phyloP scores from a whole-genome alignment of 805 yeast genomes.

The Yarrowia yakushimensis region DNA sequence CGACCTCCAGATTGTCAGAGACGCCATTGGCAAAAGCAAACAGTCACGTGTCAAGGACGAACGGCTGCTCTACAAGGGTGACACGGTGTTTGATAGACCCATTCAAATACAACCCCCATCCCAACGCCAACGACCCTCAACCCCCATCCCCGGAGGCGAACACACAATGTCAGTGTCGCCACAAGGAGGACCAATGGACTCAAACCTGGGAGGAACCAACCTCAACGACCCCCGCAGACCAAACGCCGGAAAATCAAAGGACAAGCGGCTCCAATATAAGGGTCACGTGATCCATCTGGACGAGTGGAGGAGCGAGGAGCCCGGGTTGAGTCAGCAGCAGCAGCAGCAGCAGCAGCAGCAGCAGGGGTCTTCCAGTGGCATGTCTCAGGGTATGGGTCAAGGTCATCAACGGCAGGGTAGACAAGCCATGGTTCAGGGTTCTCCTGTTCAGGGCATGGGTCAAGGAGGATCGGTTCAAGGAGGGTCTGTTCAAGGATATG shows the following conservation, averaged over 20 bases:
- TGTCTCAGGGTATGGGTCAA: not conserved
- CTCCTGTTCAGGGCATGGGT: not conserved
- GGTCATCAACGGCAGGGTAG: not conserved
- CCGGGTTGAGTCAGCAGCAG: not conserved
- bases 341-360: not conserved
- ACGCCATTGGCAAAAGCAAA: not conserved
- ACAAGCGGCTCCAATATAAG: slow-evolving; percentile 5
- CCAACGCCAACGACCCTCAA: not conserved
- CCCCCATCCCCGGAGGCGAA: not conserved
- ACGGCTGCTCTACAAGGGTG: slow-evolving; percentile 2
- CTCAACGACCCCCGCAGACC: slow-evolving; percentile 9
- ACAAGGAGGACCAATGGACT: not conserved
- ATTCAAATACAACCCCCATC: not conserved
- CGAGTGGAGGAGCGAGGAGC: not conserved
- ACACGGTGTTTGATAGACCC: not conserved
- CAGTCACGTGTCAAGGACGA: not conserved
- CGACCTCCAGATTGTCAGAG: not conserved
- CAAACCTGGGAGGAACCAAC: not conserved
- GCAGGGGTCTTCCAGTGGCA: not conserved
- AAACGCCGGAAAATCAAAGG: not conserved
- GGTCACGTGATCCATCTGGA: slow-evolving; percentile 19
- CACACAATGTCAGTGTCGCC: slow-evolving; percentile 8
- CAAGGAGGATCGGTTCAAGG: not conserved
- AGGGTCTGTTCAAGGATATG: not conserved
- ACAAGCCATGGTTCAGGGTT: not conserved